Evolutionary conservation across 176 grass and related monocot genomes (phyloP).

Genomic region (Phoenix dactylifera): DNA sequence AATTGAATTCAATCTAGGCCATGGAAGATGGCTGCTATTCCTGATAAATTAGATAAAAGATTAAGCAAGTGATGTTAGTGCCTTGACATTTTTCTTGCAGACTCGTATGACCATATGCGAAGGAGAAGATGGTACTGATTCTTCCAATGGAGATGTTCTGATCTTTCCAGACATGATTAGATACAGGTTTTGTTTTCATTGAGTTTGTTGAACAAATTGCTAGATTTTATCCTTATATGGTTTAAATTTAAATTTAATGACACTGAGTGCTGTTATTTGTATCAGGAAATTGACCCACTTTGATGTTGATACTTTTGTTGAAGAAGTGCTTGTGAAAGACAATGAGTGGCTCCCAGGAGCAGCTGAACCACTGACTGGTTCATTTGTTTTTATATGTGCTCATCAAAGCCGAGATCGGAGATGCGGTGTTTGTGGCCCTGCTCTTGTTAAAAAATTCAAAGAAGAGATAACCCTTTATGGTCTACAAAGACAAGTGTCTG

Average conservation of each 20-base stretch:
- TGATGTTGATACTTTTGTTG: constrained; percentile 21
- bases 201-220: neutral
- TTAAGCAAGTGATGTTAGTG: no score
- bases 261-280: neutral
- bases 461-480: constrained; percentile 15
- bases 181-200: constrained; percentile 11
- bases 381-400: constrained; percentile 20
- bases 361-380: constrained; percentile 15
- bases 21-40: no score
- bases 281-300: constrained; percentile 8
- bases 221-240: no score
- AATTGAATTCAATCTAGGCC: no score
- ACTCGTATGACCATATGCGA: constrained; percentile 19
- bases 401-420: constrained; percentile 22
- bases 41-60: no score
- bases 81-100: neutral
- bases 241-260: no score
- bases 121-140: constrained; percentile 23
- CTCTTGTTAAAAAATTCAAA: constrained; percentile 19
- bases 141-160: constrained; percentile 22
- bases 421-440: constrained; percentile 22
- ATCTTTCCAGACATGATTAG: constrained; percentile 28
- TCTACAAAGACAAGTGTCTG: constrained; percentile 17
- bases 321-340: constrained; percentile 25
- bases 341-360: neutral